Evolutionary conservation across 331 rosid genomes (phyloP).

Genomic region (Pyrus hybrid): DNA sequence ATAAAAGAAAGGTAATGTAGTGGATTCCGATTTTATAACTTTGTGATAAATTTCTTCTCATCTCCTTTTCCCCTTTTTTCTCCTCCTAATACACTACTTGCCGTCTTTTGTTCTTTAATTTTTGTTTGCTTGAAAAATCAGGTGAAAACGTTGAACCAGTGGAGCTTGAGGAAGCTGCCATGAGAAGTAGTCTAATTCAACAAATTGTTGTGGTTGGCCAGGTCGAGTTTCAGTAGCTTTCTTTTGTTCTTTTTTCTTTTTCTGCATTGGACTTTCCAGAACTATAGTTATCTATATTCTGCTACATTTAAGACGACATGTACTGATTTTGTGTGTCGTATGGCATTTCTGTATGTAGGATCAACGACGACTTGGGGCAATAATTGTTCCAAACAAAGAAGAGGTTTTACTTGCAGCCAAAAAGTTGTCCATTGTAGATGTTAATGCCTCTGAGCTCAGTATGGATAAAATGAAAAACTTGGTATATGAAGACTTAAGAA

Average conservation of each 20-base stretch:
- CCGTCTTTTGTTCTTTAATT: slow-evolving; percentile 4
- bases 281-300: background rate
- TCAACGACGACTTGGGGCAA: slow-evolving; percentile 87
- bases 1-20: background rate
- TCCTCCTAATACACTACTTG: background rate
- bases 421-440: slow-evolving; percentile 35
- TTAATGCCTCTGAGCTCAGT: slow-evolving; percentile 45
- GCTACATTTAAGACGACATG: background rate
- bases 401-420: slow-evolving; percentile 57
- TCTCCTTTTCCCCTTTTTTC: background rate
- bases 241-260: background rate
- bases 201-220: slow-evolving; percentile 90
- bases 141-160: slow-evolving; percentile 94
- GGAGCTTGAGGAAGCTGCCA: slow-evolving; percentile 89
- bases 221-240: slow-evolving; percentile 32
- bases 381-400: slow-evolving; percentile 86
- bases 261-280: background rate
- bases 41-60: background rate
- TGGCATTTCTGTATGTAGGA: slow-evolving; percentile 42
- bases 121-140: slow-evolving; percentile 19
- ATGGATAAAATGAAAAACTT: slow-evolving; percentile 41
- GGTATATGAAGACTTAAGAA: slow-evolving; percentile 49
- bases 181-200: slow-evolving; percentile 73
- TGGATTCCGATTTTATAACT: background rate
- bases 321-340: background rate